A percentile compares a stretch with the other conserved stretches of the same genome.
phyloP scores from a whole-genome alignment of 495 filamentous ascomycete species.

The Rostrohypoxylon terebratum region DNA sequence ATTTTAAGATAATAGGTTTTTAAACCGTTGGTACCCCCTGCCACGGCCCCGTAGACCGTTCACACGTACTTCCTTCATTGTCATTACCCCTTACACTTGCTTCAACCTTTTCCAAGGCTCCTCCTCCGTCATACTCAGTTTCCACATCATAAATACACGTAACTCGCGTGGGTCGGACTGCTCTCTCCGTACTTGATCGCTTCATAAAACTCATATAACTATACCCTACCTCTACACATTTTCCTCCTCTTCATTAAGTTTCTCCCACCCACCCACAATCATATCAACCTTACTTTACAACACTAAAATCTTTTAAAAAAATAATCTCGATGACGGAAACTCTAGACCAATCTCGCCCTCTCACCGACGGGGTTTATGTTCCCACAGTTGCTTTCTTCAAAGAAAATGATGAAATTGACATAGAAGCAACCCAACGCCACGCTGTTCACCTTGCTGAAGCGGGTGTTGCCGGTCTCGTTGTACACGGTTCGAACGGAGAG shows the following conservation, averaged over 20 bases:
- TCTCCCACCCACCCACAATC: not conserved
- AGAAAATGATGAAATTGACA: constrained; percentile 69
- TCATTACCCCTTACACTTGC: constrained; percentile 10
- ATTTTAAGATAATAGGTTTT: constrained; percentile 25
- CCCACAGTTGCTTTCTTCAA: constrained; percentile 78
- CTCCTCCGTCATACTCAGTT: not conserved
- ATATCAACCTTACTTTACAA: constrained; percentile 1
- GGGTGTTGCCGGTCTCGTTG: constrained; percentile 78
- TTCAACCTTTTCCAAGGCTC: not conserved
- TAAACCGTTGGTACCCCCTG: constrained; percentile 28
- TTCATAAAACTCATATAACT: not conserved
- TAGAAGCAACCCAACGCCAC: constrained; percentile 74
- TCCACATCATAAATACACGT: constrained; percentile 12
- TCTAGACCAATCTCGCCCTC: constrained; percentile 29
- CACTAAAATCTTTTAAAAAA: not conserved
- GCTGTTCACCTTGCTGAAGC: constrained; percentile 76
- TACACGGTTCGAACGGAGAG: constrained; percentile 91
- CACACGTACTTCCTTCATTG: constrained; percentile 25
- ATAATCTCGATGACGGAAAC: constrained; percentile 42
- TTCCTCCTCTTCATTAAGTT: not conserved
- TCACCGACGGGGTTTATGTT: constrained; percentile 71
- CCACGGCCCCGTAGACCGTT: not conserved
- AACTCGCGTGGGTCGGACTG: constrained; percentile 14
- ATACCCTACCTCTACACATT: not conserved
- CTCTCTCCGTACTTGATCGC: constrained; percentile 2